Conservation (phyloP, 2,329 filamentous ascomycete species). For the Penicillium sclerotigenum region DNA sequence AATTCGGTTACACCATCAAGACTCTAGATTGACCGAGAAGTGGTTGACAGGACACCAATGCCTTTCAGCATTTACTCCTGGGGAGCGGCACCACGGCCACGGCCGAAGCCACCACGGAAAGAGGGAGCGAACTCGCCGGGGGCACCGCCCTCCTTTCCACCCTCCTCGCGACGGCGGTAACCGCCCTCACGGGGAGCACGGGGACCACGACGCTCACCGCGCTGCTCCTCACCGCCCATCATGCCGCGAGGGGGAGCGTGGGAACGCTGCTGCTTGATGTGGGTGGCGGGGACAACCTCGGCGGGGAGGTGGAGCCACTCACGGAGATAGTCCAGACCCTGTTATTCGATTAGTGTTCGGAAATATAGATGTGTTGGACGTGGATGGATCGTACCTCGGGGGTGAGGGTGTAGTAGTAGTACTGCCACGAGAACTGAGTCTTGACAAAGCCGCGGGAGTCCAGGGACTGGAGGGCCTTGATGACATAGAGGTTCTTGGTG, state of each 20-base stretch:
- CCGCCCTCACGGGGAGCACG: slow-evolving; percentile 78
- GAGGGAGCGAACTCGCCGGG: slow-evolving; percentile 87
- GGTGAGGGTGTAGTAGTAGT: slow-evolving; percentile 99
- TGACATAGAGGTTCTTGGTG: slow-evolving; percentile 98
- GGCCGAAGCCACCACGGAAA: slow-evolving; percentile 88
- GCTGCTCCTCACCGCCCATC: slow-evolving; percentile 81
- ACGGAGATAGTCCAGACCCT: slow-evolving; percentile 98
- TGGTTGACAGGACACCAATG: slow-evolving; percentile 30
- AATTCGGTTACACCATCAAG: slow-evolving; percentile 24
- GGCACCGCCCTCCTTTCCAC: slow-evolving; percentile 83
- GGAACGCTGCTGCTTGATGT: slow-evolving; percentile 99
- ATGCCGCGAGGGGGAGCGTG: slow-evolving; percentile 98
- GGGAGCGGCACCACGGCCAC: slow-evolving; percentile 76
- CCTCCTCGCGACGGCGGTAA: slow-evolving; percentile 86
- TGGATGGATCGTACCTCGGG: slow-evolving; percentile 59
- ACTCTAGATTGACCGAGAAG: slow-evolving; percentile 34
- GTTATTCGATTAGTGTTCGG: slow-evolving; percentile 1
- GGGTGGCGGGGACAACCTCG: slow-evolving; percentile 98
- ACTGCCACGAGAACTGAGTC: slow-evolving; percentile 99
- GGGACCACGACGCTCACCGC: slow-evolving; percentile 67
- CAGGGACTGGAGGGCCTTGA: slow-evolving; percentile 98
- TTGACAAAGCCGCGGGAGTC: slow-evolving; percentile 98
- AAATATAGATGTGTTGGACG: too few relatives aligned
- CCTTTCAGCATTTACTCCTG: slow-evolving; percentile 52
- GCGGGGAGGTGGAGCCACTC: slow-evolving; percentile 99